Evolutionary conservation across 106 monocot species (phyloP).

Genomic region (Dioscorea dumetorum): DNA sequence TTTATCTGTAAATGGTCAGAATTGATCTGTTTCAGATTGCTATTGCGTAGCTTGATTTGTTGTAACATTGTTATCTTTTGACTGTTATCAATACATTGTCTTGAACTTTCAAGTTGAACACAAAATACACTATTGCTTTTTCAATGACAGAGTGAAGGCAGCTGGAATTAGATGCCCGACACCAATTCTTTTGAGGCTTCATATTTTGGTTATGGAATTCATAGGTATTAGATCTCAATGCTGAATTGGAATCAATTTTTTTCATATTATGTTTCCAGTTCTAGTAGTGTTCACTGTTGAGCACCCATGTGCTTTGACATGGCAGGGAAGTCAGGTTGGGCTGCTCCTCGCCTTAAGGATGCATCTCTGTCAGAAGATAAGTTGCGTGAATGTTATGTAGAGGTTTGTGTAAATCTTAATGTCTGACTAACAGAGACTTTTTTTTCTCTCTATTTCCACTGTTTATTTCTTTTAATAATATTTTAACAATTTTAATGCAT

Average conservation of each 20-base stretch:
- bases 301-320: conserved; percentile 5
- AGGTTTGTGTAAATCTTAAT: conserved; percentile 25
- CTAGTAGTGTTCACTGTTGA: not conserved
- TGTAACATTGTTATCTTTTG: too few species aligned
- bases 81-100: too few species aligned
- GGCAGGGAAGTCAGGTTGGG: conserved; percentile 86
- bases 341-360: conserved; percentile 97
- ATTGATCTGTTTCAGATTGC: too few species aligned
- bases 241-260: not conserved
- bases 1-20: too few species aligned
- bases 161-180: conserved; percentile 92
- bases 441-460: too few species aligned
- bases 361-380: conserved; percentile 83
- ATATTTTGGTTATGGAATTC: conserved; percentile 98
- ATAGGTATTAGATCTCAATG: conserved; percentile 43
- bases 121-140: not conserved
- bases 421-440: too few species aligned
- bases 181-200: conserved; percentile 71
- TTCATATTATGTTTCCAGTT: not conserved
- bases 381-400: conserved; percentile 65
- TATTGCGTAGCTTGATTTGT: too few species aligned
- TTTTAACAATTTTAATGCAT: too few species aligned
- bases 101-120: not conserved
- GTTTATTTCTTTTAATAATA: too few species aligned
- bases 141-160: conserved; percentile 58